phyloP scores from a whole-genome alignment of 2,329 filamentous ascomycete genomes.

The Microsporum canis region DNA sequence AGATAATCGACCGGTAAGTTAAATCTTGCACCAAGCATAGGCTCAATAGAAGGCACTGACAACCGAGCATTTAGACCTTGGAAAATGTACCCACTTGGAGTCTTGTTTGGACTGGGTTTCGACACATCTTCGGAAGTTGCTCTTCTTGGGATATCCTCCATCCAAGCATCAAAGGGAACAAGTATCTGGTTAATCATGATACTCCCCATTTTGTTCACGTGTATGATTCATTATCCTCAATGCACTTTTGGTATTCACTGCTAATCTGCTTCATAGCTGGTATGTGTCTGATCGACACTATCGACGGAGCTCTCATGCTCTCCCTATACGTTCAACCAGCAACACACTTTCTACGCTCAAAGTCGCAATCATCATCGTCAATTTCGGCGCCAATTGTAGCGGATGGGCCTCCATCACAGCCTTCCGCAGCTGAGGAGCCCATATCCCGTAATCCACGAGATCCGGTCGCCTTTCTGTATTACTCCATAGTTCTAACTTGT shows the following conservation, averaged over 20 bases:
- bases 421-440: constrained; percentile 10
- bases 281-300: constrained; percentile 91
- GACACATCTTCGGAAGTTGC: constrained; percentile 94
- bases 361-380: constrained; percentile 10
- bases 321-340: constrained; percentile 62
- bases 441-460: constrained; percentile 58
- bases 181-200: constrained; percentile 90
- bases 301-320: constrained; percentile 91
- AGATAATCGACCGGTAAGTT: constrained; percentile 47
- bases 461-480: constrained; percentile 82
- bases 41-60: background rate
- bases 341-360: constrained; percentile 27
- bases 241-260: background rate
- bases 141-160: constrained; percentile 74
- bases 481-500: constrained; percentile 74
- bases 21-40: too few relatives aligned
- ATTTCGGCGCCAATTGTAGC: constrained; percentile 5
- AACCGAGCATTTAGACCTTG: constrained; percentile 40
- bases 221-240: constrained; percentile 34
- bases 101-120: constrained; percentile 85
- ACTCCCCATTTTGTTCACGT: constrained; percentile 80
- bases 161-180: constrained; percentile 76
- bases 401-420: constrained; percentile 16
- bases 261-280: constrained; percentile 46
- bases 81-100: constrained; percentile 91